A percentile compares a stretch with the other conserved stretches of the same genome.
Evolutionary conservation across 2,329 filamentous ascomycete species (phyloP).

Genomic region (Laburnicola sp.): DNA sequence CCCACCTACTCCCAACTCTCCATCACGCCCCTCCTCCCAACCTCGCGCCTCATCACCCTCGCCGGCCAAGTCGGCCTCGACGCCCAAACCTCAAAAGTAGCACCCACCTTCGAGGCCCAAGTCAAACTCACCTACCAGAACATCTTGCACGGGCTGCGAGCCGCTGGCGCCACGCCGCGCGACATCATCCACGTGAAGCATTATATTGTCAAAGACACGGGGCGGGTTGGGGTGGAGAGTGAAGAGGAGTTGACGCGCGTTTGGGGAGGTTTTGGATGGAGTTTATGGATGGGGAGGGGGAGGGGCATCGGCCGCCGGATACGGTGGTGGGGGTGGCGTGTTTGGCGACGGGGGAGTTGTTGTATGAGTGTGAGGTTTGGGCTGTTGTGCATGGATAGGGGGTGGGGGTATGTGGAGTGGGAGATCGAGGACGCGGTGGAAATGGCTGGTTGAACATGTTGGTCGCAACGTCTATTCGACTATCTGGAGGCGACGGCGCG

Average conservation of each 20-base stretch:
- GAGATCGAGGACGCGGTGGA: too few relatives aligned
- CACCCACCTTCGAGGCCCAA: constrained; percentile 27
- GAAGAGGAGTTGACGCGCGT: constrained; percentile 33
- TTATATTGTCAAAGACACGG: constrained; percentile 42
- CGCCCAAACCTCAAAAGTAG: constrained; percentile 13
- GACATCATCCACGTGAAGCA: constrained; percentile 43
- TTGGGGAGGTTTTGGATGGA: constrained; percentile 40
- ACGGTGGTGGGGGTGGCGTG: constrained; percentile 42
- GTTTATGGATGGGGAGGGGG: constrained; percentile 40
- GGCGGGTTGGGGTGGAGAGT: constrained; percentile 25
- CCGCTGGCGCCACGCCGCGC: constrained; percentile 37
- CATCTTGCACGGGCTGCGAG: constrained; percentile 30
- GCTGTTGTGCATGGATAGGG: constrained; percentile 28
- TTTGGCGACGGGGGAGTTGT: constrained; percentile 33
- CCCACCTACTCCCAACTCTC: constrained; percentile 38
- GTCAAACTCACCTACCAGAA: constrained; percentile 35
- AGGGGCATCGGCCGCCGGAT: constrained; percentile 43
- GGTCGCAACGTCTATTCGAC: too few relatives aligned
- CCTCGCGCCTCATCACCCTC: constrained; percentile 36
- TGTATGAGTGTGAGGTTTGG: constrained; percentile 43
- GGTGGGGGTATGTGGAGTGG: too few relatives aligned
- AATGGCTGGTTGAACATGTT: too few relatives aligned
- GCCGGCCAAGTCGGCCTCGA: constrained; percentile 37
- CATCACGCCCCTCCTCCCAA: constrained; percentile 34
- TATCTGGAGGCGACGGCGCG: too few relatives aligned